Base-by-base conservation (phyloP, 768 basidiomycete species). In the Pisolithus orientalis region DNA sequence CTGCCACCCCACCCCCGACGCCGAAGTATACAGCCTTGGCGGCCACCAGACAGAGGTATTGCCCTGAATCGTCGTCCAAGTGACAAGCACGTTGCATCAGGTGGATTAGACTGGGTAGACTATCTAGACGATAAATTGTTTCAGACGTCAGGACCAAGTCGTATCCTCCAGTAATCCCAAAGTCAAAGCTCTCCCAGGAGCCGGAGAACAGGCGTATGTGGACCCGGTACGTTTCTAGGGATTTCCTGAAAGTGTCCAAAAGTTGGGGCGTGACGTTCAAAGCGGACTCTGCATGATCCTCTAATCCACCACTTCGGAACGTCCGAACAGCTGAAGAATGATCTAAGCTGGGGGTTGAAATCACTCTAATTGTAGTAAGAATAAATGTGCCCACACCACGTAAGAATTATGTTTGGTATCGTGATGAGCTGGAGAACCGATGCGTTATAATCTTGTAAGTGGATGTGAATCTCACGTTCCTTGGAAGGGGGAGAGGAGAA, bases 11-110 rank as follows among this genome's bases (percentile, higher is more conserved):
- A 0, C 93, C 93, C 0, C 91, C 92, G 9, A 94, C 90, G 4
- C 93, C 94, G 65, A 96, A 94, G 67, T 95, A 94, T 25, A 94
- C 66, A 24, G 90, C 76, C 65, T 95, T 96, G 4, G 91, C 89
- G 10, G 91, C 92, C 2, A 94, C 84, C 9, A 94, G 77, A 57
- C 84, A 88, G 6, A 75, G 43, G 56, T 66, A 69, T 14, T 54
- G 37, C 14, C 44, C 6, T n/a, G 44, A 8, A 14, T 57, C 51
- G 37, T 43, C 61, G 0, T 92, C 78, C 34, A 13, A 14, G 13
- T 13, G 34, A 6, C 74, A 73, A 11, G 78, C 73, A 0, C 62
- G 53, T 47, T 70, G 68, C 64, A 90, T 61, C 17, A 87, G 65
- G 34, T 68, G 59, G 21, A 89, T 66, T 39, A 99, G 72, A 27